Percentiles rank a stretch among this genome's conserved stretches.
phyloP scores from a whole-genome alignment of 2,329 filamentous ascomycete species.

The Microdochium paspali region DNA sequence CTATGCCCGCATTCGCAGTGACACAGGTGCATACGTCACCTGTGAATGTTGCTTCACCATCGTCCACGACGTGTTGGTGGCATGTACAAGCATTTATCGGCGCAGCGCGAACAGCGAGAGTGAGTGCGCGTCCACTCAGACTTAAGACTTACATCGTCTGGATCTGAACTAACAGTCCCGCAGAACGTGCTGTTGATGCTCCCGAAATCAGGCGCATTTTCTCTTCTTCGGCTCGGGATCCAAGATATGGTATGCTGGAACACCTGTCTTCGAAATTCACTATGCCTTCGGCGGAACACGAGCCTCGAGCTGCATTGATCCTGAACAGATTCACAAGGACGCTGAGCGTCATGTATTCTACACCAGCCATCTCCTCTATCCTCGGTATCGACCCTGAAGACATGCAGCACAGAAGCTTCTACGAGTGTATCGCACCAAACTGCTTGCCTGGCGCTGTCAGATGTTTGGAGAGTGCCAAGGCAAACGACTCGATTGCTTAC shows the following conservation, averaged over 20 bases:
- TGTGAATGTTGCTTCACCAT: constrained; percentile 88
- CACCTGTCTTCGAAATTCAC: constrained; percentile 76
- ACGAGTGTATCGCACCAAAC: constrained; percentile 73
- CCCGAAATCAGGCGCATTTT: constrained; percentile 72
- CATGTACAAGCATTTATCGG: constrained; percentile 71
- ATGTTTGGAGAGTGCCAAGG: constrained; percentile 76
- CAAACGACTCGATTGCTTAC: constrained; percentile 86
- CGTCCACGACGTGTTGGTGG: constrained; percentile 80
- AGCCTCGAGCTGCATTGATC: constrained; percentile 76
- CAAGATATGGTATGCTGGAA: constrained; percentile 82
- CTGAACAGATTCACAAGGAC: constrained; percentile 80
- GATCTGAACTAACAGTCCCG: constrained; percentile 2
- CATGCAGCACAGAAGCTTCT: constrained; percentile 72
- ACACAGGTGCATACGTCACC: constrained; percentile 61
- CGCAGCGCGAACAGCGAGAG: constrained; percentile 61
- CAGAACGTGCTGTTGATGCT: constrained; percentile 69
- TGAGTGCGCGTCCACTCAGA: constrained; percentile 33
- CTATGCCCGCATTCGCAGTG: constrained; percentile 64
- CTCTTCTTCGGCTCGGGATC: constrained; percentile 71
- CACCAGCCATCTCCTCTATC: constrained; percentile 64
- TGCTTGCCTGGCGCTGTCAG: constrained; percentile 68
- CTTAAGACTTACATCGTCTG: constrained; percentile 2
- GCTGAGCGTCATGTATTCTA: constrained; percentile 79
- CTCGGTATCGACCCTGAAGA: constrained; percentile 62
- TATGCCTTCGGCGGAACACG: constrained; percentile 53